Percentiles rank a stretch among this genome's conserved stretches.
Conservation (phyloP, 108 stramenopile species). For the Pseudonitzschia multiseries region DNA sequence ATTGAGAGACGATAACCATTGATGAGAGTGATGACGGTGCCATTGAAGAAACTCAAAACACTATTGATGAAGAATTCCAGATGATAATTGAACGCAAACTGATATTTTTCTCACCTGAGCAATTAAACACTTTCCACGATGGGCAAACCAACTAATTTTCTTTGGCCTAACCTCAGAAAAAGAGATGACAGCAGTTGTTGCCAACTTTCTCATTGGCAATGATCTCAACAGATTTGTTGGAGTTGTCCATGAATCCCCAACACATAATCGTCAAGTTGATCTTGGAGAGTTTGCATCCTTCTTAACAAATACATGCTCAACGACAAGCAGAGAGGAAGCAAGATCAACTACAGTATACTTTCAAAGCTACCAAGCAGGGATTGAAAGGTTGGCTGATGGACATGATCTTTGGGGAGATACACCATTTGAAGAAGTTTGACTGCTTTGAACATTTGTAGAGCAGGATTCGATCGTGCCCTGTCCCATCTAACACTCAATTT, state of each 20-base stretch:
- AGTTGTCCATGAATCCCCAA: not conserved
- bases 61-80: not conserved
- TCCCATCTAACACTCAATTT: not conserved
- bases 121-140: not conserved
- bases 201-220: not conserved
- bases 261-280: not conserved
- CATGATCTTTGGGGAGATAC: not conserved
- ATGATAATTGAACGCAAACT: not conserved
- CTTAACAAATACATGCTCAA: not conserved
- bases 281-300: not conserved
- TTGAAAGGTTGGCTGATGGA: not conserved
- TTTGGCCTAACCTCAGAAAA: not conserved
- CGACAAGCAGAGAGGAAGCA: not conserved
- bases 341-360: not conserved
- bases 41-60: not conserved
- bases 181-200: not conserved
- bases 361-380: not conserved
- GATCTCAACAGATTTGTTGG: not conserved
- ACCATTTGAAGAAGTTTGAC: not conserved
- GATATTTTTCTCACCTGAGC: not conserved
- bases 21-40: not conserved
- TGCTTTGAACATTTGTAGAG: not conserved
- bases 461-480: not conserved
- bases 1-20: not conserved
- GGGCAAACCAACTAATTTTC: not conserved